Percentiles rank a stretch among this genome's conserved stretches.
These are phyloP conservation scores for Puccinia polysora DNA, from an alignment of 1,284 basidiomycete species.

Conservation along the genomic window DNA sequence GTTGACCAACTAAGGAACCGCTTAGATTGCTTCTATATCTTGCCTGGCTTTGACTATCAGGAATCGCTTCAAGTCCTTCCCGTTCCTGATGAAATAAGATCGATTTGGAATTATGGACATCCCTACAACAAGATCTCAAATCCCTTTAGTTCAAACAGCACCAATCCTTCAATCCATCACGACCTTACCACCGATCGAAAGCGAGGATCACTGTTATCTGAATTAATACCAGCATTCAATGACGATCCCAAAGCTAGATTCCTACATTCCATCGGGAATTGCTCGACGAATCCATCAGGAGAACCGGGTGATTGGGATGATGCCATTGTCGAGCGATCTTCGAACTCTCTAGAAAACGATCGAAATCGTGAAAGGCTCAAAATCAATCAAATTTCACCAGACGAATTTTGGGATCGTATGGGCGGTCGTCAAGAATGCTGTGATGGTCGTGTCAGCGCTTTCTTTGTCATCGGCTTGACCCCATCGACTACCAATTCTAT, in stretches of 20 bases:
- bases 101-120: conserved; percentile 34
- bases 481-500: not conserved
- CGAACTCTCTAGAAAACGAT: conserved; percentile 44
- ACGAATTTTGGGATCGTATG: conserved; percentile 92
- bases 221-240: conserved; percentile 74
- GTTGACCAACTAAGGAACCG: not conserved
- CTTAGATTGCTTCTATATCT: conserved; percentile 27
- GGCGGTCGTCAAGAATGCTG: conserved; percentile 88
- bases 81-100: not conserved
- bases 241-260: conserved; percentile 91
- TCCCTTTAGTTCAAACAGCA: not conserved
- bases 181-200: not conserved
- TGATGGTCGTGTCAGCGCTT: conserved; percentile 75
- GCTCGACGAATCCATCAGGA: conserved; percentile 20
- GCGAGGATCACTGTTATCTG: conserved; percentile 4
- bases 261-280: conserved; percentile 69
- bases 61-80: conserved; percentile 20
- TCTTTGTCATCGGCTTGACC: conserved; percentile 62
- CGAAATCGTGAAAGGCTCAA: conserved; percentile 40
- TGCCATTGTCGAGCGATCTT: conserved; percentile 19
- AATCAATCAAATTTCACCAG: conserved; percentile 51
- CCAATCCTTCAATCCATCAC: not conserved
- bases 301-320: conserved; percentile 43
- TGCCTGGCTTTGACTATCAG: conserved; percentile 31
- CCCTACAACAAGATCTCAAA: conserved; percentile 17